Evolutionary conservation across 2,329 filamentous ascomycete genomes (phyloP).

Genomic region (Aschersonia sp.): DNA sequence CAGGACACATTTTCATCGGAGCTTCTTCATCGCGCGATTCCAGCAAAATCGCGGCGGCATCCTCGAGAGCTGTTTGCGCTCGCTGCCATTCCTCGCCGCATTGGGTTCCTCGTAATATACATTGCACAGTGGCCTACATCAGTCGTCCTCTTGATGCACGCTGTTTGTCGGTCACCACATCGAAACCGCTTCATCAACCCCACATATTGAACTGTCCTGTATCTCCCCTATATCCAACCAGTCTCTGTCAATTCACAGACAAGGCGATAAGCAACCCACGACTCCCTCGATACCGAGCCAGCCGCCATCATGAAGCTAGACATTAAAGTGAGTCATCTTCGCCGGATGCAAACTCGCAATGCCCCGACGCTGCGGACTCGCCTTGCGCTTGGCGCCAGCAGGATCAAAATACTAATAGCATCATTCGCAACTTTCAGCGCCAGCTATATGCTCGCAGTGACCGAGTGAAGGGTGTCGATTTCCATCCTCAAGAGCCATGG

Average conservation of each 20-base stretch:
- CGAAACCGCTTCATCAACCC: too few relatives aligned
- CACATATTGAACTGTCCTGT: too few relatives aligned
- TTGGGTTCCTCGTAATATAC: background rate
- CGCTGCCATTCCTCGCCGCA: background rate
- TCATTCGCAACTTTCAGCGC: constrained; percentile 14
- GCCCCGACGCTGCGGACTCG: too few relatives aligned
- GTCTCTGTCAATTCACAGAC: background rate
- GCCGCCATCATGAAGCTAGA: constrained; percentile 24
- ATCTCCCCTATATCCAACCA: background rate
- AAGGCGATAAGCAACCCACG: background rate
- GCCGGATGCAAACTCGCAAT: too few relatives aligned
- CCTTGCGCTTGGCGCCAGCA: background rate
- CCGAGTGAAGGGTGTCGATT: constrained; percentile 94
- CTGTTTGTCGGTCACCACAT: too few relatives aligned
- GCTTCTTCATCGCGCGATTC: background rate
- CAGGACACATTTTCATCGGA: constrained; percentile 5
- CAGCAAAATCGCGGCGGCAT: background rate
- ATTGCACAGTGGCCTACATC: too few relatives aligned
- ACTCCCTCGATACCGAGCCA: background rate
- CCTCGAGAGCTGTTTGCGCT: background rate
- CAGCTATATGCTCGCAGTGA: constrained; percentile 63
- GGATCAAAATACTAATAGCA: background rate
- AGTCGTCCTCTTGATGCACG: background rate
- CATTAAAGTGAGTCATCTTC: constrained; percentile 21
- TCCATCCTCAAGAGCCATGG: constrained; percentile 94